Percentiles rank a stretch among this genome's conserved stretches.
Evolutionary conservation across 164 flowering plant species (phyloP).

Genomic region (Liriodendron chinense): DNA sequence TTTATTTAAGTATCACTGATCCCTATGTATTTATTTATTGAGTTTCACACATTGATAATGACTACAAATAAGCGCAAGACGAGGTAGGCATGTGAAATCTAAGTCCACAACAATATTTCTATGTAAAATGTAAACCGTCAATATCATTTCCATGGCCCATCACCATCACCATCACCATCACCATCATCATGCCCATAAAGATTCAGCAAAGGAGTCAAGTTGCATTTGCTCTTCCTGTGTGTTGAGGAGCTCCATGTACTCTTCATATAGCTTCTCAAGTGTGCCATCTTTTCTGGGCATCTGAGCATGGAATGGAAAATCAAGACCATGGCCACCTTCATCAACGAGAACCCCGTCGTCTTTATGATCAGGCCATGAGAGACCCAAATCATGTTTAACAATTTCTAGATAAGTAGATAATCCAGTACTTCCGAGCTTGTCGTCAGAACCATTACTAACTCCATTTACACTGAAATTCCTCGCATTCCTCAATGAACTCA

Average conservation of each 20-base stretch:
- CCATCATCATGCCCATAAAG: constrained; percentile 21
- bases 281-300: constrained; percentile 4
- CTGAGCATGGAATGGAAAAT: constrained; percentile 16
- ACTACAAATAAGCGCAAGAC: too few species aligned
- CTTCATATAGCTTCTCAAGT: constrained; percentile 46
- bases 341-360: constrained; percentile 2
- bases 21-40: too few species aligned
- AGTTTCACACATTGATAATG: too few species aligned
- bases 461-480: constrained; percentile 5
- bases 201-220: constrained; percentile 33
- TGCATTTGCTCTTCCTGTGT: constrained; percentile 19
- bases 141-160: too few species aligned
- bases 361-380: constrained; percentile 10
- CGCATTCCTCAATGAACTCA: constrained; percentile 9
- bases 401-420: constrained; percentile 6
- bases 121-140: too few species aligned
- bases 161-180: constrained; percentile 8
- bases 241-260: constrained; percentile 43
- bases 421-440: neutral
- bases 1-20: too few species aligned
- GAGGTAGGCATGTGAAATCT: too few species aligned
- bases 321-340: constrained; percentile 8
- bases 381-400: neutral
- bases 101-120: too few species aligned
- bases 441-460: neutral